A percentile compares a stretch with the other conserved stretches of the same genome.
These are phyloP conservation scores for Moesziomyces globuligerus DNA, from an alignment of 1,284 basidiomycete species.

Conservation along the genomic window DNA sequence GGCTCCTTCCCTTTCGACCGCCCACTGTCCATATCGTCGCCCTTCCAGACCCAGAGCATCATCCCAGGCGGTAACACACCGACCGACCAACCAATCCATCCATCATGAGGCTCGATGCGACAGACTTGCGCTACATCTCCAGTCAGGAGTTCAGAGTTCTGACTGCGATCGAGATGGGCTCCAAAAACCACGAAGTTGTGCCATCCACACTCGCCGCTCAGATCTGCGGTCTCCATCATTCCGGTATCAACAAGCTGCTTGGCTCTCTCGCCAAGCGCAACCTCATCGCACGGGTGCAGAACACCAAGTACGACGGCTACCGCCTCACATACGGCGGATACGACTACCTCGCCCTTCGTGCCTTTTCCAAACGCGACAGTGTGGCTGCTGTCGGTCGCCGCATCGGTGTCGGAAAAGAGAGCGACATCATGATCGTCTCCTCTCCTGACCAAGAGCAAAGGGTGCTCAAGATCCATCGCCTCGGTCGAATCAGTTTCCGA, in stretches of 20 bases:
- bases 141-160: constrained; percentile 93
- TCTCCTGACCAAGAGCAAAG: constrained; percentile 83
- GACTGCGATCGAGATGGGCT: constrained; percentile 96
- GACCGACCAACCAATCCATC: not conserved
- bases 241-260: constrained; percentile 91
- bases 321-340: constrained; percentile 96
- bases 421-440: constrained; percentile 93
- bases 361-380: constrained; percentile 77
- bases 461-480: constrained; percentile 90
- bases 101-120: constrained; percentile 87
- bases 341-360: constrained; percentile 92
- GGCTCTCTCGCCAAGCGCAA: constrained; percentile 90
- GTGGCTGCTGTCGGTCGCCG: constrained; percentile 82
- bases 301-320: constrained; percentile 95
- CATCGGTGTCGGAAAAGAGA: constrained; percentile 98
- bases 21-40: constrained; percentile 2
- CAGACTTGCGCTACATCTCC: constrained; percentile 90
- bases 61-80: not conserved
- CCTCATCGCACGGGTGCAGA: constrained; percentile 87
- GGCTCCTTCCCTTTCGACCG: not conserved
- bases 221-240: constrained; percentile 87
- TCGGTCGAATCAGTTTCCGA: constrained; percentile 95
- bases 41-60: constrained; percentile 1
- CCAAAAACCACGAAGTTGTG: constrained; percentile 96
- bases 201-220: constrained; percentile 88